A percentile compares a stretch with the other conserved stretches of the same genome.
Conservation (phyloP, 1,139 yeast genomes). For the Yamadazyma pseudoaaseri region DNA sequence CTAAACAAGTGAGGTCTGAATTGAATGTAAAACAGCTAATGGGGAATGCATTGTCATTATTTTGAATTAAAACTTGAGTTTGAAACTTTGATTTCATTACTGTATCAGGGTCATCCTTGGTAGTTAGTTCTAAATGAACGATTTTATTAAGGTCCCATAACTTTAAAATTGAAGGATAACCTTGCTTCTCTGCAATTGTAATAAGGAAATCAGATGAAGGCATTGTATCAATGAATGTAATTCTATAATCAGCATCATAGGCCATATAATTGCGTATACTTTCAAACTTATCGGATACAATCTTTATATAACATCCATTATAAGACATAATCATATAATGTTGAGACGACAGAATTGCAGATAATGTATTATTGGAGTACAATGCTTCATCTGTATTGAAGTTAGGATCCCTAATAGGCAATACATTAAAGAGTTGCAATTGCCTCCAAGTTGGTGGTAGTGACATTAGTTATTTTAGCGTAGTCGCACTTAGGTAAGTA, state of each 20-base stretch:
- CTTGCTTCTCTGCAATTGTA: slow-evolving; percentile 74
- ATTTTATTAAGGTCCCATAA: slow-evolving; percentile 69
- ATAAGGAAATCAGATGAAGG: slow-evolving; percentile 51
- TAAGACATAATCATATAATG: slow-evolving; percentile 61
- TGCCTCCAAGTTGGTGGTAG: slow-evolving; percentile 68
- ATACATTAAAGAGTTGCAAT: slow-evolving; percentile 80
- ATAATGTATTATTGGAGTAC: slow-evolving; percentile 76
- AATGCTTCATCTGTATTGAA: slow-evolving; percentile 61
- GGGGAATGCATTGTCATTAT: slow-evolving; percentile 69
- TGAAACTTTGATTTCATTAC: slow-evolving; percentile 32
- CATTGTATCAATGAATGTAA: slow-evolving; percentile 54
- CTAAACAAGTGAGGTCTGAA: slow-evolving; percentile 61
- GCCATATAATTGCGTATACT: slow-evolving; percentile 55
- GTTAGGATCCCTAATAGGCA: slow-evolving; percentile 83
- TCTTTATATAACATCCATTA: slow-evolving; percentile 52
- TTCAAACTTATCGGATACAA: slow-evolving; percentile 50
- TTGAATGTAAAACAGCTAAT: slow-evolving; percentile 63
- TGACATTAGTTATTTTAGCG: too few species aligned
- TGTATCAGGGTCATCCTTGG: slow-evolving; percentile 35
- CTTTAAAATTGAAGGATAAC: slow-evolving; percentile 63
- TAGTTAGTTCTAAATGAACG: slow-evolving; percentile 22
- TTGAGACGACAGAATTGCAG: slow-evolving; percentile 57
- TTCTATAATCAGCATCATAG: slow-evolving; percentile 61
- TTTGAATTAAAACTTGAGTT: slow-evolving; percentile 33
- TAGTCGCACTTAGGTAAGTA: too few species aligned